These are phyloP conservation scores for Daedalea quercina DNA, from an alignment of 768 basidiomycete species.

Conservation along the genomic window DNA sequence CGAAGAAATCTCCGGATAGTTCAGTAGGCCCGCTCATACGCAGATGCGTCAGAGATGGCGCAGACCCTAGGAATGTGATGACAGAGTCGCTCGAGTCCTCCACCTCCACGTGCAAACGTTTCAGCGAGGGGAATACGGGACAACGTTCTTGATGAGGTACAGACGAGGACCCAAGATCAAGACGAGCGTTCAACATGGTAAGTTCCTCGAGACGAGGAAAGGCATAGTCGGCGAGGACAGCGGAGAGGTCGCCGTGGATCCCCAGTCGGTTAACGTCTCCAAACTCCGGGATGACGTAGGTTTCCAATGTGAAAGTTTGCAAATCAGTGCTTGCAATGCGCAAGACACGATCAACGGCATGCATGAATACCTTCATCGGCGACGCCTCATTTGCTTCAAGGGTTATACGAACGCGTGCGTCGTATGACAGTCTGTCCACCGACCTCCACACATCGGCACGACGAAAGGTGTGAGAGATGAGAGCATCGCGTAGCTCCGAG, in stretches of 20 bases:
- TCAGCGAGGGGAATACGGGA: not conserved
- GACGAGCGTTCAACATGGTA: conserved; percentile 3
- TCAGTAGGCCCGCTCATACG: not conserved
- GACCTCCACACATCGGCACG: not conserved
- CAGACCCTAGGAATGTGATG: not conserved
- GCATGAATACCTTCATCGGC: not conserved
- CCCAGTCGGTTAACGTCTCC: not conserved
- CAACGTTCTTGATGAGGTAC: not conserved
- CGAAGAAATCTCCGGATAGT: not conserved
- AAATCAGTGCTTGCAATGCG: not conserved
- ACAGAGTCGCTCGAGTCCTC: not conserved
- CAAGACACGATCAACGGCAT: conserved; percentile 1
- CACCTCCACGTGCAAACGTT: not conserved
- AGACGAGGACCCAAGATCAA: not conserved
- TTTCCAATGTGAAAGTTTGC: conserved; percentile 5
- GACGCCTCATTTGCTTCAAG: too few relatives aligned
- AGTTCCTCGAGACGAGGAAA: conserved; percentile 11
- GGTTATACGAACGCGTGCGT: not conserved
- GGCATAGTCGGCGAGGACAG: conserved; percentile 1
- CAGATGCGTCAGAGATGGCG: not conserved
- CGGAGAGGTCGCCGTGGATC: not conserved
- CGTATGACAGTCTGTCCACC: not conserved
- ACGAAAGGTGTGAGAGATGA: too few relatives aligned
- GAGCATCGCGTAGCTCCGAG: not conserved
- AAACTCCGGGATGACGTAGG: not conserved